A percentile compares a stretch with the other conserved stretches of the same genome.
These are phyloP conservation scores for Ustilago curta DNA, from an alignment of 1,284 basidiomycete species.

Conservation along the genomic window DNA sequence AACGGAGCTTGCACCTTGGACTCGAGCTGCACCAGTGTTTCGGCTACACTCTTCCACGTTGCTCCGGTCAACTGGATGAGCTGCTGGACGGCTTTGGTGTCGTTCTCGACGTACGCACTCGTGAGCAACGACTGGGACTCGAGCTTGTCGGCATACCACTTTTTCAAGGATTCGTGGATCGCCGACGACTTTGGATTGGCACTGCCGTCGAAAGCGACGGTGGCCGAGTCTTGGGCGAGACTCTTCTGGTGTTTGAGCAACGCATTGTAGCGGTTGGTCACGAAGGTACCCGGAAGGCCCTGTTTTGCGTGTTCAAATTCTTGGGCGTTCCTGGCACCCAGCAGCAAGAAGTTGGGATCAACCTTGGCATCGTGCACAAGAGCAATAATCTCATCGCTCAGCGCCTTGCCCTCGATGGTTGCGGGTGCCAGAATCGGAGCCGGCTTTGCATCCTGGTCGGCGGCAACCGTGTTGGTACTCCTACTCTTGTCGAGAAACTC, in stretches of 20 bases:
- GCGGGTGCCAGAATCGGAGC: slow-evolving; percentile 83
- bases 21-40: slow-evolving; percentile 73
- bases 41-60: slow-evolving; percentile 73
- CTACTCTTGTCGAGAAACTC: slow-evolving; percentile 75
- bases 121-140: slow-evolving; percentile 68
- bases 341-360: slow-evolving; percentile 72
- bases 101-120: slow-evolving; percentile 66
- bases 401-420: slow-evolving; percentile 78
- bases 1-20: slow-evolving; percentile 79
- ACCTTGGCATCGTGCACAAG: slow-evolving; percentile 74
- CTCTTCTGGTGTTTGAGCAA: slow-evolving; percentile 75
- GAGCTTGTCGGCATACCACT: slow-evolving; percentile 71
- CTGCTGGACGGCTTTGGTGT: slow-evolving; percentile 25
- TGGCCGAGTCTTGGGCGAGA: slow-evolving; percentile 72
- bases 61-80: slow-evolving; percentile 70
- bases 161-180: slow-evolving; percentile 49
- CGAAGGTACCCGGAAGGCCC: slow-evolving; percentile 69
- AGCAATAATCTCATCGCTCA: slow-evolving; percentile 76
- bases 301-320: slow-evolving; percentile 69
- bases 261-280: slow-evolving; percentile 72
- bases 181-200: slow-evolving; percentile 66
- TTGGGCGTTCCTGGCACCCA: slow-evolving; percentile 64
- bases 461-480: slow-evolving; percentile 72
- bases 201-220: slow-evolving; percentile 72
- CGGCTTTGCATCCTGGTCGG: slow-evolving; percentile 78